These are phyloP conservation scores for Ceratonia siliqua DNA, from an alignment of 306 rosid species.

Conservation along the genomic window DNA sequence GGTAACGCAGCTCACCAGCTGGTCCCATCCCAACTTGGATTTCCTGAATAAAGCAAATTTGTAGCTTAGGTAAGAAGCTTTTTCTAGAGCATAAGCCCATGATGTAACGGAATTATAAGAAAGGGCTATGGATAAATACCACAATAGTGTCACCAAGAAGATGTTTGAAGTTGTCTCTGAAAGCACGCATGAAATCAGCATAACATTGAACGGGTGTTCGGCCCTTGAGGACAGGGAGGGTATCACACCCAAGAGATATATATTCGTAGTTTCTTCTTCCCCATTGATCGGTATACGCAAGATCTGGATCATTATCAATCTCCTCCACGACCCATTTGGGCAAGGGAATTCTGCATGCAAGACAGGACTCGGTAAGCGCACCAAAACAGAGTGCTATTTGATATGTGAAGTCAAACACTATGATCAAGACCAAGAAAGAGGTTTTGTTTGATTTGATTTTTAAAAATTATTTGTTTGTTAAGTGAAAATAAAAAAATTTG, in stretches of 20 bases:
- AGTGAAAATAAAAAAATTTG: no score
- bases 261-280: constrained; percentile 88
- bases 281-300: constrained; percentile 97
- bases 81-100: not conserved
- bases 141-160: constrained; percentile 89
- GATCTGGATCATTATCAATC: constrained; percentile 70
- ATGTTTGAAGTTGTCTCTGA: constrained; percentile 77
- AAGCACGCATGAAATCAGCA: constrained; percentile 89
- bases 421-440: no score
- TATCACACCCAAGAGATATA: constrained; percentile 83
- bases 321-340: constrained; percentile 94
- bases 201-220: constrained; percentile 92
- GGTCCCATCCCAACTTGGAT: constrained; percentile 99
- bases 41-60: constrained; percentile 56
- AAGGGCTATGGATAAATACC: constrained; percentile 43
- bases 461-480: no score
- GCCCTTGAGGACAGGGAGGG: constrained; percentile 87
- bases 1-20: constrained; percentile 97
- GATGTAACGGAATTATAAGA: not conserved
- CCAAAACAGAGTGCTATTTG: not conserved
- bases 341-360: constrained; percentile 73
- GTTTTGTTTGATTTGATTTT: no score
- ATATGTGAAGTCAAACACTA: not conserved
- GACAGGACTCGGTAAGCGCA: not conserved
- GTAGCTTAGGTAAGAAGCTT: constrained; percentile 11